phyloP scores from a whole-genome alignment of 305 asterid genomes.

The Euphrasia arctica region DNA sequence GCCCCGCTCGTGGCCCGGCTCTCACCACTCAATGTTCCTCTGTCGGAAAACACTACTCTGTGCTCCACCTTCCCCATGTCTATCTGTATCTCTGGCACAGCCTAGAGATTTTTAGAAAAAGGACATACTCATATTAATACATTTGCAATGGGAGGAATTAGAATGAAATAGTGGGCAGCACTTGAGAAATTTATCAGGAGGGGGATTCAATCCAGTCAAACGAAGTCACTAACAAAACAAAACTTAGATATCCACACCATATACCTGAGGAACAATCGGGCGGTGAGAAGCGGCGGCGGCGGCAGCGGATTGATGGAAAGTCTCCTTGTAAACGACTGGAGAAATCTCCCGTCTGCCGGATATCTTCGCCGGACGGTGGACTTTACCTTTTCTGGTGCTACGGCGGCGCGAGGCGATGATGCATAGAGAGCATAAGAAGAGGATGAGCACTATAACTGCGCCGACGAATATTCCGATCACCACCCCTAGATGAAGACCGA shows the following conservation, averaged over 20 bases:
- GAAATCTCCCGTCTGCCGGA: conserved; percentile 42
- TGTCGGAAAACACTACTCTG: conserved; percentile 72
- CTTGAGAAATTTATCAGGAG: neutral
- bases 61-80: conserved; percentile 90
- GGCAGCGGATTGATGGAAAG: conserved; percentile 41
- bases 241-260: conserved; percentile 19
- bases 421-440: conserved; percentile 57
- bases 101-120: conserved; percentile 31
- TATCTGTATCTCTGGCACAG: conserved; percentile 68
- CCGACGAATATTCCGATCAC: conserved; percentile 65
- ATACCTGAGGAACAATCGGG: conserved; percentile 52
- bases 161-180: neutral
- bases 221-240: neutral
- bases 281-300: conserved; percentile 55
- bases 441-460: conserved; percentile 53
- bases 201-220: conserved; percentile 4
- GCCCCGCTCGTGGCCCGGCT: conserved; percentile 74
- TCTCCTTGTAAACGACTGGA: conserved; percentile 76
- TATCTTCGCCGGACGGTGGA: conserved; percentile 32
- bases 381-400: conserved; percentile 38
- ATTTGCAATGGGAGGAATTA: neutral
- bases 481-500: conserved; percentile 67
- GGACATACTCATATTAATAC: neutral
- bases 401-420: conserved; percentile 52
- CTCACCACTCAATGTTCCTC: conserved; percentile 82